Base-by-base conservation (phyloP, 768 basidiomycete species). In the Leccinum disarticulatum region DNA sequence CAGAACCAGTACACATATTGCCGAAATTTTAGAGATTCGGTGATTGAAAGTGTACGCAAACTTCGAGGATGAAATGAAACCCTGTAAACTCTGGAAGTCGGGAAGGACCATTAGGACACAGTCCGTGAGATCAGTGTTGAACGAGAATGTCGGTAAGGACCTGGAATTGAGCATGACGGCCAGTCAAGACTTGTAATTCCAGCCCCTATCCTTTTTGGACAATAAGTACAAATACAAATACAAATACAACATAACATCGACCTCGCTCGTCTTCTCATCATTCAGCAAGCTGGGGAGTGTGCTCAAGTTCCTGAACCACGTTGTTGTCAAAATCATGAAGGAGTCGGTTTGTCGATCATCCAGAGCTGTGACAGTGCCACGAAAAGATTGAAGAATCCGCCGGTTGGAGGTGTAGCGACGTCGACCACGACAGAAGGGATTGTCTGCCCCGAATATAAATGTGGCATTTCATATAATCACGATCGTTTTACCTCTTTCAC, bases 11-110 rank as follows among this genome's bases (percentile, higher is more conserved):
- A 75, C 56, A 73, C 41, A 7, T 70, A 76, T 22, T 70, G 54
- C 11, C 62, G 63, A 54, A 77, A 75, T 25, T 64, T 68, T 13
- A 62, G 14, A 15, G 75, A 74, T 62, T 81, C 79, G 7, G 33
- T 54, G 1, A 55, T 11, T 10, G 73, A 62, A 14, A 81, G 68
- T 25, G 59, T 76, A 70, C 53, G 75, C 66, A n/a, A 62, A 61
- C 56, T 73, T 75, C 6, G 70, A 72, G 25, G 74, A 63, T 33
- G 67, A 64, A 38, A 75, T 64, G 36, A 63, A 63, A 46, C 61
- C 61, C 27, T 53, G 60, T 41, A 77, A 63, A 19, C 68, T 67
- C 6, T 62, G 36, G 38, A 76, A 76, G 59, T 74, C 65, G 19
- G 68, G 74, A 33, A 73, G 22, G 48, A 57, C 61, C 6, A 43